phyloP scores from a whole-genome alignment of 208 protist species.

The Leishmania major region DNA sequence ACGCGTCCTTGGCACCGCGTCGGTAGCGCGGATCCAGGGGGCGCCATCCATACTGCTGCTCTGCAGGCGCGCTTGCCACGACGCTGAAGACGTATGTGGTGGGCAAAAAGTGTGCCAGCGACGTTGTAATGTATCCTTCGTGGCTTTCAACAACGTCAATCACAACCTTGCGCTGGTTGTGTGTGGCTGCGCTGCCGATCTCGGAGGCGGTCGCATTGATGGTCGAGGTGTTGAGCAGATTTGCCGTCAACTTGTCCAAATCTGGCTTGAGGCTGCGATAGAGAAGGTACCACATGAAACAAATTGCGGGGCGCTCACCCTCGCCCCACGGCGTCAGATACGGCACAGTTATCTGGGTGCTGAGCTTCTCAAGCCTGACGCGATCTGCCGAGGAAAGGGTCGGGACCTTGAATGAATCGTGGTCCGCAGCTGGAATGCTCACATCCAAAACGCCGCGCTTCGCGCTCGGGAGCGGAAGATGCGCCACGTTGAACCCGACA shows the following conservation, averaged over 20 bases:
- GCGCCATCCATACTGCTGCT: not conserved
- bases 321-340: constrained; percentile 38
- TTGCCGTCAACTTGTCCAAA: constrained; percentile 8
- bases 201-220: not conserved
- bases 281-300: constrained; percentile 39
- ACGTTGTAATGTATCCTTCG: constrained; percentile 26
- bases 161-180: not conserved
- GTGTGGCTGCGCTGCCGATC: not conserved
- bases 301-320: constrained; percentile 20
- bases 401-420: constrained; percentile 12
- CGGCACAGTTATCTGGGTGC: constrained; percentile 20
- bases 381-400: constrained; percentile 22
- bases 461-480: constrained; percentile 37
- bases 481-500: constrained; percentile 8
- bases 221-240: not conserved
- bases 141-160: constrained; percentile 24
- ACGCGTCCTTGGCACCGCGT: not conserved
- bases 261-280: constrained; percentile 38
- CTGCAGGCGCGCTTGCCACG: constrained; percentile 6
- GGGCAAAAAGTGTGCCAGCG: constrained; percentile 13
- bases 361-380: constrained; percentile 9
- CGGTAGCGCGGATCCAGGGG: not conserved
- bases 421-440: constrained; percentile 24
- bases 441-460: constrained; percentile 30
- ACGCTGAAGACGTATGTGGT: constrained; percentile 21